A percentile compares a stretch with the other conserved stretches of the same genome.
Evolutionary conservation across 1,284 basidiomycete species (phyloP).

Genomic region (Fomitopsis schrenkii): DNA sequence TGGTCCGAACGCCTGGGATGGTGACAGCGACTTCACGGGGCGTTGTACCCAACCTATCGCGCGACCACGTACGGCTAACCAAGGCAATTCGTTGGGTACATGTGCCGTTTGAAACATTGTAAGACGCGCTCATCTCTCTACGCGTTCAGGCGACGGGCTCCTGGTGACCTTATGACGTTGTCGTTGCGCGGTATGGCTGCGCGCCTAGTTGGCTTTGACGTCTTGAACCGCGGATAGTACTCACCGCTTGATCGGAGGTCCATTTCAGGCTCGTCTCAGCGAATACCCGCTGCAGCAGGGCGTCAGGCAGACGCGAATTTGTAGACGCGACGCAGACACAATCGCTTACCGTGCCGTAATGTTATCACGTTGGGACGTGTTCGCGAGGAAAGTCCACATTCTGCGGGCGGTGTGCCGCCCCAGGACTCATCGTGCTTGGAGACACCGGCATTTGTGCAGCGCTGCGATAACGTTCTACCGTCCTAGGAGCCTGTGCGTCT

Average conservation of each 20-base stretch:
- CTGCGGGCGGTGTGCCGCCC: neutral
- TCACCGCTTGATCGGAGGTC: neutral
- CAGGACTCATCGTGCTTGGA: neutral
- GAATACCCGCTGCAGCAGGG: neutral
- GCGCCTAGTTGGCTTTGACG: neutral
- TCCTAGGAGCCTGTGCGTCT: neutral
- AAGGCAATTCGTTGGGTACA: conserved; percentile 57
- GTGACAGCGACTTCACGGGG: conserved; percentile 67
- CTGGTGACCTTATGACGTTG: neutral
- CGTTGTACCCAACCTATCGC: conserved; percentile 67
- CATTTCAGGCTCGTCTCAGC: neutral
- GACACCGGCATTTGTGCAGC: neutral
- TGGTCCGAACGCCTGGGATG: conserved; percentile 57
- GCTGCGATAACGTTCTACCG: neutral
- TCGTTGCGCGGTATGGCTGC: neutral
- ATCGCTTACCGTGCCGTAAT: neutral
- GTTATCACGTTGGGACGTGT: neutral
- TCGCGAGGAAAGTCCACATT: neutral
- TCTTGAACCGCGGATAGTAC: neutral
- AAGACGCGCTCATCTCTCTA: conserved; percentile 30
- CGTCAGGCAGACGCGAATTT: neutral
- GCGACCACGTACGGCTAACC: conserved; percentile 51
- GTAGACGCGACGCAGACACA: neutral
- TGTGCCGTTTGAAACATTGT: conserved; percentile 80
- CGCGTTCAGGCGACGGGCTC: neutral